A percentile compares a stretch with the other conserved stretches of the same genome.
phyloP scores from a whole-genome alignment of 2,329 filamentous ascomycete species.

The Didymella pinodella region DNA sequence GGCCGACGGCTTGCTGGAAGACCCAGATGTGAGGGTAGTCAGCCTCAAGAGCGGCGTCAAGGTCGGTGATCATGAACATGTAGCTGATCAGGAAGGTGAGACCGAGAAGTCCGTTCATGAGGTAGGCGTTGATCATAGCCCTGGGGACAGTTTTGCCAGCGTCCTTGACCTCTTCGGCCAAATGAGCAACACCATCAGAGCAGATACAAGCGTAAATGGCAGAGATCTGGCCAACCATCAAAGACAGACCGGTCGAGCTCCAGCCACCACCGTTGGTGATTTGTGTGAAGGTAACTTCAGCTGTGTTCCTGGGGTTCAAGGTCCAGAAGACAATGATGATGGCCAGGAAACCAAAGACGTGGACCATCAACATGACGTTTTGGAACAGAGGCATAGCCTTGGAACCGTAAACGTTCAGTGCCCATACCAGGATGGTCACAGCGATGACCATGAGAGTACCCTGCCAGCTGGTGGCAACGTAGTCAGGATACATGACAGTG shows the following conservation, averaged over 20 bases:
- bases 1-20: constrained; percentile 38
- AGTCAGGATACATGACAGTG: constrained; percentile 54
- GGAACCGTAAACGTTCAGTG: constrained; percentile 52
- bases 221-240: constrained; percentile 54
- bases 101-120: constrained; percentile 51
- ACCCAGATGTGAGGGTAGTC: constrained; percentile 49
- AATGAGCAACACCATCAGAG: constrained; percentile 54
- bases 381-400: constrained; percentile 46
- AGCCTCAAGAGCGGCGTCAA: constrained; percentile 38
- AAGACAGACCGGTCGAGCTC: constrained; percentile 49
- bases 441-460: constrained; percentile 59
- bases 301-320: constrained; percentile 41
- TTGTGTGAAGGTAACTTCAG: constrained; percentile 42
- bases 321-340: constrained; percentile 53
- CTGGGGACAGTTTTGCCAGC: constrained; percentile 52
- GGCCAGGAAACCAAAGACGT: constrained; percentile 56
- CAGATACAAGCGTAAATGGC: constrained; percentile 48
- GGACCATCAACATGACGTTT: constrained; percentile 49
- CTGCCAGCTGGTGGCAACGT: constrained; percentile 56
- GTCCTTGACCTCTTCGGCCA: constrained; percentile 56
- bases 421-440: constrained; percentile 54
- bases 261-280: constrained; percentile 52
- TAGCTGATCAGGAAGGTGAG: constrained; percentile 47
- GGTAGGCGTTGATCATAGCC: constrained; percentile 53
- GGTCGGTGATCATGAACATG: constrained; percentile 46